These are phyloP conservation scores for Blastobotrys raffinosifermentans DNA, from an alignment of 1,139 yeast genomes.

Conservation along the genomic window DNA sequence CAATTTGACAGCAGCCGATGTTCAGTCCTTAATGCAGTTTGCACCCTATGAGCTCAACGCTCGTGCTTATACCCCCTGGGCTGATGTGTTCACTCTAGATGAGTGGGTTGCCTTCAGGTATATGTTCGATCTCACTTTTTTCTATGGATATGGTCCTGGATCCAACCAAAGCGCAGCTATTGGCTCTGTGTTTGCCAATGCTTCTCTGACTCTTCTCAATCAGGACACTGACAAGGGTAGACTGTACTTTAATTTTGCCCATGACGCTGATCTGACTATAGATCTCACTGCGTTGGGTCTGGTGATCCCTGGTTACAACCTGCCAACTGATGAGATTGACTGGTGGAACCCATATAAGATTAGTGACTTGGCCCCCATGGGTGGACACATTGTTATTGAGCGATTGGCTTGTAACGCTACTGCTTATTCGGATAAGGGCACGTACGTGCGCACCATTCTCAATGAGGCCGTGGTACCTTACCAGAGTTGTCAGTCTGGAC, in stretches of 20 bases:
- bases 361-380: slow-evolving; percentile 49
- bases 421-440: too few species aligned
- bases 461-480: slow-evolving; percentile 56
- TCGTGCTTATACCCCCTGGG: slow-evolving; percentile 43
- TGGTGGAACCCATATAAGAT: slow-evolving; percentile 8
- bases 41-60: slow-evolving; percentile 53
- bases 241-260: slow-evolving; percentile 41
- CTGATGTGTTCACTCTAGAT: slow-evolving; percentile 46
- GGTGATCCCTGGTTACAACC: slow-evolving; percentile 29
- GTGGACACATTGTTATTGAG: slow-evolving; percentile 45
- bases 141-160: slow-evolving; percentile 49
- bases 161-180: slow-evolving; percentile 35
- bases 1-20: slow-evolving; percentile 7
- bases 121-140: slow-evolving; percentile 39
- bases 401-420: slow-evolving; percentile 36
- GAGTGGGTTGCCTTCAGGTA: slow-evolving; percentile 45
- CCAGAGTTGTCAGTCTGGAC: slow-evolving; percentile 43
- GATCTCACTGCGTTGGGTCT: slow-evolving; percentile 43
- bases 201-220: slow-evolving; percentile 42
- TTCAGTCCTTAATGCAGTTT: slow-evolving; percentile 33
- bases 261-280: slow-evolving; percentile 47
- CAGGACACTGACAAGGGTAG: slow-evolving; percentile 33
- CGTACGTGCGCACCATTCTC: slow-evolving; percentile 46
- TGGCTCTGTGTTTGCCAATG: slow-evolving; percentile 47
- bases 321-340: slow-evolving; percentile 5